Percentiles rank a stretch among this genome's conserved stretches.
These are phyloP conservation scores for Sistotremastrum niveocremeum DNA, from an alignment of 768 basidiomycete species.

Conservation along the genomic window DNA sequence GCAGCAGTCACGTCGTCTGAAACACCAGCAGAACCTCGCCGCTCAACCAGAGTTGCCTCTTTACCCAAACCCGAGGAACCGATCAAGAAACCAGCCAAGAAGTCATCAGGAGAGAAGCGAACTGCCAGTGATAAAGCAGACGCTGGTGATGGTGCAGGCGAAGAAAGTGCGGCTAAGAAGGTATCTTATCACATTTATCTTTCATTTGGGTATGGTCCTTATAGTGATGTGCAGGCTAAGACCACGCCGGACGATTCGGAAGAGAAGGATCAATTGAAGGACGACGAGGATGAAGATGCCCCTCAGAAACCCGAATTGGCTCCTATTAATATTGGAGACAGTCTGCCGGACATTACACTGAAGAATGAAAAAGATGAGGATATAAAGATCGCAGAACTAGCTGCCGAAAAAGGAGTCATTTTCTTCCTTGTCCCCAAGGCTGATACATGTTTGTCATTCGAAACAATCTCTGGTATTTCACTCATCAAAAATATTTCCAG, in stretches of 20 bases:
- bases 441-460: slow-evolving; percentile 54
- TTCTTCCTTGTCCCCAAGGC: slow-evolving; percentile 78
- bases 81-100: too few relatives aligned
- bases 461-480: slow-evolving; percentile 1
- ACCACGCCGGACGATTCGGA: background rate
- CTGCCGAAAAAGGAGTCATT: slow-evolving; percentile 60
- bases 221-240: too few relatives aligned
- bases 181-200: too few relatives aligned
- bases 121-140: too few relatives aligned
- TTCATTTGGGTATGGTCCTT: too few relatives aligned
- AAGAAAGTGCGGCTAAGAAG: too few relatives aligned
- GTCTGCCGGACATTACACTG: slow-evolving; percentile 56
- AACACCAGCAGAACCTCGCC: too few relatives aligned
- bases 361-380: slow-evolving; percentile 82
- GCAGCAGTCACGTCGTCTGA: too few relatives aligned
- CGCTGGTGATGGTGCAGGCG: too few relatives aligned
- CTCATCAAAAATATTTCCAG: slow-evolving; percentile 21
- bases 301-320: slow-evolving; percentile 6
- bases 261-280: slow-evolving; percentile 10
- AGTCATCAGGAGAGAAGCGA: too few relatives aligned
- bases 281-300: slow-evolving; percentile 9
- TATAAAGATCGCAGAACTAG: slow-evolving; percentile 48
- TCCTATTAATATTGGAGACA: slow-evolving; percentile 57
- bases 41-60: too few relatives aligned
- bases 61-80: too few relatives aligned